Conservation (phyloP, 2,329 filamentous ascomycete genomes). For the Xylariaceae sp. region DNA sequence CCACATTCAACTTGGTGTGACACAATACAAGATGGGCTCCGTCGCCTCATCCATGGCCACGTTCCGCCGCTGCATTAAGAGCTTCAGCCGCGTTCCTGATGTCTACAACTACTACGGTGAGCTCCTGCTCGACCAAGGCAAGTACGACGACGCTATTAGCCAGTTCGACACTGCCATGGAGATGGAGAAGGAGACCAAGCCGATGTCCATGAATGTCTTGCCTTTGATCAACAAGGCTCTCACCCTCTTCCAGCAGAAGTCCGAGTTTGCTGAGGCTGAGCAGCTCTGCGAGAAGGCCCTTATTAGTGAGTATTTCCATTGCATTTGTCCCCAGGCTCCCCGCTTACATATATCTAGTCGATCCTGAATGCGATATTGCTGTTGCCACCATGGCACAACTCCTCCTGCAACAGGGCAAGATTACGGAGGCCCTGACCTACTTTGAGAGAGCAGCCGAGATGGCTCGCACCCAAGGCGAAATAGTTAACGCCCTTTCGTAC, state of each 20-base stretch:
- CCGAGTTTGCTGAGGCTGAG: slow-evolving; percentile 91
- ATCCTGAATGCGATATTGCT: slow-evolving; percentile 97
- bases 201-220: slow-evolving; percentile 93
- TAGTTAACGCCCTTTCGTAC: slow-evolving; percentile 93
- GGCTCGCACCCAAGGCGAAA: slow-evolving; percentile 88
- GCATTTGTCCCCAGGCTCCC: neutral
- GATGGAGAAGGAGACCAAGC: slow-evolving; percentile 93
- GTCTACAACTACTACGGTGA: slow-evolving; percentile 99
- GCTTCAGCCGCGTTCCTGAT: slow-evolving; percentile 92
- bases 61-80: slow-evolving; percentile 96
- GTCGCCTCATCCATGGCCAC: slow-evolving; percentile 98
- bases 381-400: slow-evolving; percentile 98
- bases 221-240: slow-evolving; percentile 98
- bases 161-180: slow-evolving; percentile 99
- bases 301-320: slow-evolving; percentile 64
- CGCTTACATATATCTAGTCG: slow-evolving; percentile 57
- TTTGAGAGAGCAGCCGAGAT: slow-evolving; percentile 96
- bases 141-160: slow-evolving; percentile 90
- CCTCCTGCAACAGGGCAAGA: slow-evolving; percentile 94
- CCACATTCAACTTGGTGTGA: slow-evolving; percentile 97
- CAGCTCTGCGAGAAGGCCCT: slow-evolving; percentile 95
- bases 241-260: slow-evolving; percentile 96
- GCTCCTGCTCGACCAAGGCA: slow-evolving; percentile 91
- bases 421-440: slow-evolving; percentile 89
- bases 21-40: slow-evolving; percentile 99